Evolutionary conservation across 805 yeast species (phyloP).

Genomic region (Ogataea dorogensis): DNA sequence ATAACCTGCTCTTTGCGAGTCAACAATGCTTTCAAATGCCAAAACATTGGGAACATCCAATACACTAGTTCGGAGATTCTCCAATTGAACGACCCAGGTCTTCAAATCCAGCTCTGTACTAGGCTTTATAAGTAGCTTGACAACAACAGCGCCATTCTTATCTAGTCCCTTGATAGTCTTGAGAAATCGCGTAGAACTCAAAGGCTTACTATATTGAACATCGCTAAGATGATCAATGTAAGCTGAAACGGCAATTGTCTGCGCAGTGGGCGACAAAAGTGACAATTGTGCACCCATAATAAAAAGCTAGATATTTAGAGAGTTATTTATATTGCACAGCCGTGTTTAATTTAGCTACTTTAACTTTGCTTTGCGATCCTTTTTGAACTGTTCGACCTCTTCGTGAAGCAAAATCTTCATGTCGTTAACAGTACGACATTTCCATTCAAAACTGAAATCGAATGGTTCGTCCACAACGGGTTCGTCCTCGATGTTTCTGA

Average conservation of each 20-base stretch:
- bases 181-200: conserved; percentile 80
- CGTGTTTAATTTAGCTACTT: conserved; percentile 9
- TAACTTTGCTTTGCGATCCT: conserved; percentile 24
- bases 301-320: conserved; percentile 1
- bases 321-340: conserved; percentile 8
- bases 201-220: conserved; percentile 69
- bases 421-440: conserved; percentile 37
- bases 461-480: conserved; percentile 49
- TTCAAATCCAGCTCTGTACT: conserved; percentile 36
- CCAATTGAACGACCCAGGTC: conserved; percentile 30
- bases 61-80: conserved; percentile 39
- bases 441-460: conserved; percentile 66
- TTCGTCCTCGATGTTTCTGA: conserved; percentile 58
- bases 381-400: conserved; percentile 54
- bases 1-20: conserved; percentile 91
- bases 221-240: conserved; percentile 78
- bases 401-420: conserved; percentile 47
- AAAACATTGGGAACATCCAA: conserved; percentile 58
- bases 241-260: conserved; percentile 88
- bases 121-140: conserved; percentile 83
- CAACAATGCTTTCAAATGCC: conserved; percentile 71
- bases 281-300: conserved; percentile 89
- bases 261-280: conserved; percentile 82
- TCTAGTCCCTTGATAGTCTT: conserved; percentile 84
- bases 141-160: conserved; percentile 66